Conservation (phyloP, 2,329 filamentous ascomycete species). For the Clarireedia homoeocarpa region DNA sequence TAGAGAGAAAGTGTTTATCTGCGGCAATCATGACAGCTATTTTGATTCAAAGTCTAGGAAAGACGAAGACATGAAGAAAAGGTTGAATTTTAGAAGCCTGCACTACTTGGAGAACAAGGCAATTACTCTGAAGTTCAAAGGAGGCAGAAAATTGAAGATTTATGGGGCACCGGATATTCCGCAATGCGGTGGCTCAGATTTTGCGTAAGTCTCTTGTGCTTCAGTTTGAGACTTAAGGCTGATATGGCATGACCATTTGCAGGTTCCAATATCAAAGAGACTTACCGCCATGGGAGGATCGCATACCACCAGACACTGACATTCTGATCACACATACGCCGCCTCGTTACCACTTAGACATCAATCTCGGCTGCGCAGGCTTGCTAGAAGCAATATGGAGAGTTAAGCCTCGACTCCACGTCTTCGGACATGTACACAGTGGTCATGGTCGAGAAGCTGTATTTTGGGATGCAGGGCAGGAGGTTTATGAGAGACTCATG, state of each 20-base stretch:
- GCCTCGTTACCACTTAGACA: conserved; percentile 45
- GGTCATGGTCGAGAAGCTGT: conserved; percentile 51
- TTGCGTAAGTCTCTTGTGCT: conserved; percentile 40
- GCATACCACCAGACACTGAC: conserved; percentile 51
- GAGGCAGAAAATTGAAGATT: conserved; percentile 54
- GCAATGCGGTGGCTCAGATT: conserved; percentile 59
- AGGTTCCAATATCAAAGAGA: conserved; percentile 53
- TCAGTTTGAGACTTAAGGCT: neutral
- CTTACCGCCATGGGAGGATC: conserved; percentile 52
- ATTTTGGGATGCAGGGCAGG: conserved; percentile 54
- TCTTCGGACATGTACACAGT: conserved; percentile 61
- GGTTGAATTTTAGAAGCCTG: conserved; percentile 58
- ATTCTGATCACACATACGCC: conserved; percentile 60
- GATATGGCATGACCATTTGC: conserved; percentile 6
- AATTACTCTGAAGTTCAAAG: conserved; percentile 54
- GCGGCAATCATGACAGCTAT: conserved; percentile 84
- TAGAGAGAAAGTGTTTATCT: conserved; percentile 70
- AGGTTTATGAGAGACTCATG: conserved; percentile 27
- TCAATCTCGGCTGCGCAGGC: conserved; percentile 49
- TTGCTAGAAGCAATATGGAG: conserved; percentile 51
- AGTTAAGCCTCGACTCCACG: conserved; percentile 51
- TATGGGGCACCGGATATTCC: conserved; percentile 82
- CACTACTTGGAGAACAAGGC: conserved; percentile 68
- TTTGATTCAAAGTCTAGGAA: conserved; percentile 61
- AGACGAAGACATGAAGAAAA: conserved; percentile 45